Conservation (phyloP, 2,329 filamentous ascomycete genomes). For the Pseudocercospora crystallina region DNA sequence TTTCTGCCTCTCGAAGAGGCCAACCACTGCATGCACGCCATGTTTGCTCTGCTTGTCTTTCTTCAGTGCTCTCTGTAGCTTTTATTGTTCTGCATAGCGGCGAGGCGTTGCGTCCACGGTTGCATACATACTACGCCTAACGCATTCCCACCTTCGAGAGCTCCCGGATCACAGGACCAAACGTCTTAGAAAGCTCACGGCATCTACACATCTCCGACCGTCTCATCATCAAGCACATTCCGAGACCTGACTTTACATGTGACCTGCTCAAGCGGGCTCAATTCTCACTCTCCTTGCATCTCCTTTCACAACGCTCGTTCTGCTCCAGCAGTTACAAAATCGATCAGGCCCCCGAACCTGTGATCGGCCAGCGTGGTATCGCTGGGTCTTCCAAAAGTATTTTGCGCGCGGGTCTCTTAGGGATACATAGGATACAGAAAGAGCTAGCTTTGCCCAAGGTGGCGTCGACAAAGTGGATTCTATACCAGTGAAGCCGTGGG, state of each 20-base stretch:
- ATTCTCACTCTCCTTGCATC: constrained; percentile 8
- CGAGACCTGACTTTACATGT: constrained; percentile 22
- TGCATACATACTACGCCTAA: neutral
- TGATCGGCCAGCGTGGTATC: no score
- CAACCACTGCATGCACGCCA: neutral
- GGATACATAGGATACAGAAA: constrained; percentile 2
- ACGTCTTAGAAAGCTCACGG: constrained; percentile 9
- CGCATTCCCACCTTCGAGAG: neutral
- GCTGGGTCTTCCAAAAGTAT: no score
- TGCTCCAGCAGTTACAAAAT: no score
- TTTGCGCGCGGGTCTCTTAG: neutral
- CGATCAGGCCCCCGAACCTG: no score
- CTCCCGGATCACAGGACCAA: constrained; percentile 15
- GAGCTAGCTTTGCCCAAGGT: constrained; percentile 8
- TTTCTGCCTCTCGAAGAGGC: constrained; percentile 7
- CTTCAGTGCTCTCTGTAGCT: neutral
- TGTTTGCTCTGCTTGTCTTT: constrained; percentile 16
- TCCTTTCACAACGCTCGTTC: neutral
- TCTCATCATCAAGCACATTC: constrained; percentile 11
- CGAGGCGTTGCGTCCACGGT: constrained; percentile 13
- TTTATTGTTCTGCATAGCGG: constrained; percentile 15
- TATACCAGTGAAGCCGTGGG: constrained; percentile 34
- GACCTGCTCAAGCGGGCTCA: constrained; percentile 9
- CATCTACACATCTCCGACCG: no score
- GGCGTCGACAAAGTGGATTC: constrained; percentile 34